These are phyloP conservation scores for Lasiosphaeriaceae sp. DNA, from an alignment of 495 filamentous ascomycete species.

Conservation along the genomic window DNA sequence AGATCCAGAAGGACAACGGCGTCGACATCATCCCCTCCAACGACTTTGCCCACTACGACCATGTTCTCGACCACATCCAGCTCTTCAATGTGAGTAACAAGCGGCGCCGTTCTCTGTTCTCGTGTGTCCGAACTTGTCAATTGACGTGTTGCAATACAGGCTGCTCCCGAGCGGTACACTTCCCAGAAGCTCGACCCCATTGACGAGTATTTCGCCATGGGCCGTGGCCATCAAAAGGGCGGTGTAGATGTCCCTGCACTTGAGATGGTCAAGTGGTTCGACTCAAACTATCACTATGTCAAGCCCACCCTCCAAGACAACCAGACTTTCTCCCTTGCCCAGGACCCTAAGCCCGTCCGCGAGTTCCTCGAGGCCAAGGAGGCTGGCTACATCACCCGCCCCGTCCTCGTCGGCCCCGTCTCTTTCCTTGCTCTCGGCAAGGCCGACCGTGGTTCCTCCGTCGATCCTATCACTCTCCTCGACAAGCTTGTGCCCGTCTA, in stretches of 20 bases:
- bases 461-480: constrained; percentile 88
- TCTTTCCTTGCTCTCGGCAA: constrained; percentile 95
- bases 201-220: constrained; percentile 99
- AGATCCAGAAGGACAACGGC: constrained; percentile 97
- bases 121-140: neutral
- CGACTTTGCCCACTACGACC: constrained; percentile 98
- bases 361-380: constrained; percentile 98
- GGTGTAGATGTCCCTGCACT: constrained; percentile 89
- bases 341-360: constrained; percentile 84
- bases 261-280: constrained; percentile 99
- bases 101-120: neutral
- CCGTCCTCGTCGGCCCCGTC: constrained; percentile 91
- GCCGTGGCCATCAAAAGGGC: constrained; percentile 90
- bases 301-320: constrained; percentile 95
- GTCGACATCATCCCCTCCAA: constrained; percentile 97
- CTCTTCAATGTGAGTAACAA: constrained; percentile 82
- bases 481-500: constrained; percentile 90
- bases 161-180: constrained; percentile 84
- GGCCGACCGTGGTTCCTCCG: constrained; percentile 87
- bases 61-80: constrained; percentile 98
- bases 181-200: constrained; percentile 78
- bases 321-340: constrained; percentile 86
- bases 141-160: constrained; percentile 45
- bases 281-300: constrained; percentile 99
- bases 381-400: constrained; percentile 86